Conservation (phyloP, 441 rosid species). For the Cnidoscolus chayamansa region DNA sequence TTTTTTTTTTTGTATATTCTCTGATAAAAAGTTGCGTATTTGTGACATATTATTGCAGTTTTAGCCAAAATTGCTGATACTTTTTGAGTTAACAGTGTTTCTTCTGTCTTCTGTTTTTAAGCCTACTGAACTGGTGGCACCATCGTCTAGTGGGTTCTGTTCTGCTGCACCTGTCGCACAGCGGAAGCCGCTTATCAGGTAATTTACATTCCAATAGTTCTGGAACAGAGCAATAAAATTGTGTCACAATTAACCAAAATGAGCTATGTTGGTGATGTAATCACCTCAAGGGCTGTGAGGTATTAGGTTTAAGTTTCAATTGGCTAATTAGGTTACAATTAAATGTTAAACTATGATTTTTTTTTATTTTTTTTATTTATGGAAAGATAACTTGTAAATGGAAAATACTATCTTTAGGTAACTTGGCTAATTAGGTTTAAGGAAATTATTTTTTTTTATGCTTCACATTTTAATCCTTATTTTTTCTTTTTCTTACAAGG, state of each 20-base stretch:
- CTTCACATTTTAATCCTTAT: no score
- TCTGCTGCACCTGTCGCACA: conserved; percentile 40
- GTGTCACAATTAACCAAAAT: background rate
- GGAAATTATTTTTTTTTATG: no score
- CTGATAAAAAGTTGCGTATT: background rate
- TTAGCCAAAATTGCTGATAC: background rate
- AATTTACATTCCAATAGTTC: conserved; percentile 4
- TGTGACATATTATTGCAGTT: background rate
- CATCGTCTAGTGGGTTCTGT: conserved; percentile 30
- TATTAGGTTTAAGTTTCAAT: no score
- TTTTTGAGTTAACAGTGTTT: background rate
- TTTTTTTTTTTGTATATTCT: background rate
- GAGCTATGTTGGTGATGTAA: no score
- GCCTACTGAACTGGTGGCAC: conserved; percentile 58
- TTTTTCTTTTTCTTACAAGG: background rate
- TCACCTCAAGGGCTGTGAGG: no score
- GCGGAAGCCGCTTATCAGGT: conserved; percentile 79
- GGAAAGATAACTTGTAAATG: no score
- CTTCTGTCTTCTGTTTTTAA: conserved; percentile 25
- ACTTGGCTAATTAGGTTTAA: no score
- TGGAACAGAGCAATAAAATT: background rate
- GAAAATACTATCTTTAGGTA: no score
- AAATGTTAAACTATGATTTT: no score
- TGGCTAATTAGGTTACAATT: background rate
- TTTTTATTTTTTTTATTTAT: no score